phyloP scores from a whole-genome alignment of 2,329 filamentous ascomycete species.

The Aspergillus sp. region DNA sequence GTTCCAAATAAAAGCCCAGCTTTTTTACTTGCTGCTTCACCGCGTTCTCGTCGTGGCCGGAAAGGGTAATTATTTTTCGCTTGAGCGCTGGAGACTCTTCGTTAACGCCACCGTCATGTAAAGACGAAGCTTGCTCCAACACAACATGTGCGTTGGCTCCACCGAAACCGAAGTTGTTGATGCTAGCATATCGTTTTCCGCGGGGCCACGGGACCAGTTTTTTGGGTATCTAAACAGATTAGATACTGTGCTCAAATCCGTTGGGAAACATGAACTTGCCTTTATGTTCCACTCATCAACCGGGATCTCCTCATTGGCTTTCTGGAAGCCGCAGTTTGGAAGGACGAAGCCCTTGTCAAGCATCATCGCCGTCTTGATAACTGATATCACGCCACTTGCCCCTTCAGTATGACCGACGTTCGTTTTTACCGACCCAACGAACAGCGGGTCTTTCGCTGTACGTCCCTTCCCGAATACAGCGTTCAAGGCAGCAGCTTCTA shows the following conservation, averaged over 20 bases:
- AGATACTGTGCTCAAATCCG: constrained; percentile 1
- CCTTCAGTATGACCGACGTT: constrained; percentile 23
- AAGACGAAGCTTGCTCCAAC: constrained; percentile 12
- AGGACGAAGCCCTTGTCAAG: constrained; percentile 20
- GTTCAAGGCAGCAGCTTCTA: constrained; percentile 47
- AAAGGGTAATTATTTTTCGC: constrained; percentile 17
- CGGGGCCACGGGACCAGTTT: constrained; percentile 18
- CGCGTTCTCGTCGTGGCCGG: constrained; percentile 21
- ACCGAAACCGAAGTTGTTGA: constrained; percentile 24
- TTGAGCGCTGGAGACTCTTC: constrained; percentile 9
- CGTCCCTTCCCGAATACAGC: constrained; percentile 22
- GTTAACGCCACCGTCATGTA: constrained; percentile 5
- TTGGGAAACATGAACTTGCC: not conserved
- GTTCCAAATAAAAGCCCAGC: constrained; percentile 20
- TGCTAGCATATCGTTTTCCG: constrained; percentile 17
- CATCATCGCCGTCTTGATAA: constrained; percentile 26
- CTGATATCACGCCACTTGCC: constrained; percentile 20
- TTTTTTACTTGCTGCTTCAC: constrained; percentile 16
- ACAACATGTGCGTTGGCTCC: constrained; percentile 25
- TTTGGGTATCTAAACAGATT: constrained; percentile 1
- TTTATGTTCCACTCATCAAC: constrained; percentile 16
- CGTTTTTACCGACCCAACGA: constrained; percentile 20
- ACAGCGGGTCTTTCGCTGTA: constrained; percentile 6
- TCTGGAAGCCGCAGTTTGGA: constrained; percentile 20
- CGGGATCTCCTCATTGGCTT: constrained; percentile 23